phyloP scores from a whole-genome alignment of 139 green algal species.

The Nannochloris sp. region DNA sequence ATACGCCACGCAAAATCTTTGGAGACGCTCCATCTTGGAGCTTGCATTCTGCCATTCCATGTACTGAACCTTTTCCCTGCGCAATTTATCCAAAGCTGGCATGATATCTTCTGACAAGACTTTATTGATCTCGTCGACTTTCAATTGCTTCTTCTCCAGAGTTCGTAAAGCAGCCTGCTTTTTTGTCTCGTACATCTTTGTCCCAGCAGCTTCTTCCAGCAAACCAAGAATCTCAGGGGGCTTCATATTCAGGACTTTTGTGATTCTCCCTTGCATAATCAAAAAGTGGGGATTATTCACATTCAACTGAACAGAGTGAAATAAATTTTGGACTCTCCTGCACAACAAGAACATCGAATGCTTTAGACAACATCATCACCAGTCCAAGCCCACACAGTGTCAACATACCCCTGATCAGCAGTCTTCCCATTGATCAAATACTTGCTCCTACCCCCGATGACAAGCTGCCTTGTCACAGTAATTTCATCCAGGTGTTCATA shows the following conservation, averaged over 20 bases:
- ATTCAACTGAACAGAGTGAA: conserved; percentile 98
- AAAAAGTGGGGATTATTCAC: conserved; percentile 99
- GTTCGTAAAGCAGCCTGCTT: conserved; percentile 76
- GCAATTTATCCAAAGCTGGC: conserved; percentile 76
- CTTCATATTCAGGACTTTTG: conserved; percentile 99
- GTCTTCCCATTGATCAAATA: conserved; percentile 95
- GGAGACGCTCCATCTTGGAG: conserved; percentile 50
- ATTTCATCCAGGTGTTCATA: conserved; percentile 92
- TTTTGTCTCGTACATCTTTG: conserved; percentile 98
- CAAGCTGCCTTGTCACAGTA: conserved; percentile 88
- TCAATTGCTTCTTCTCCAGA: conserved; percentile 92
- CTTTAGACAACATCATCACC: conserved; percentile 1
- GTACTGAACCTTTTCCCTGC: conserved; percentile 71
- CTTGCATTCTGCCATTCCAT: conserved; percentile 60
- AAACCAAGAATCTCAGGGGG: conserved; percentile 92
- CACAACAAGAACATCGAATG: conserved; percentile 9
- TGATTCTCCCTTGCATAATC: conserved; percentile 99
- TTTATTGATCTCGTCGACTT: conserved; percentile 93
- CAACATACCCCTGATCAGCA: conserved; percentile 58
- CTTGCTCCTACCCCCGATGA: conserved; percentile 94
- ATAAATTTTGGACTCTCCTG: conserved; percentile 91
- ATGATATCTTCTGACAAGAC: conserved; percentile 82
- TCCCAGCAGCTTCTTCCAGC: conserved; percentile 94
- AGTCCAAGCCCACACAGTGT: conserved; percentile 29
- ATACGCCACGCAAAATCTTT: conserved; percentile 76